These are phyloP conservation scores for Coemansia sp. DNA, from an alignment of 192 early-diverging fungal species.

Conservation along the genomic window DNA sequence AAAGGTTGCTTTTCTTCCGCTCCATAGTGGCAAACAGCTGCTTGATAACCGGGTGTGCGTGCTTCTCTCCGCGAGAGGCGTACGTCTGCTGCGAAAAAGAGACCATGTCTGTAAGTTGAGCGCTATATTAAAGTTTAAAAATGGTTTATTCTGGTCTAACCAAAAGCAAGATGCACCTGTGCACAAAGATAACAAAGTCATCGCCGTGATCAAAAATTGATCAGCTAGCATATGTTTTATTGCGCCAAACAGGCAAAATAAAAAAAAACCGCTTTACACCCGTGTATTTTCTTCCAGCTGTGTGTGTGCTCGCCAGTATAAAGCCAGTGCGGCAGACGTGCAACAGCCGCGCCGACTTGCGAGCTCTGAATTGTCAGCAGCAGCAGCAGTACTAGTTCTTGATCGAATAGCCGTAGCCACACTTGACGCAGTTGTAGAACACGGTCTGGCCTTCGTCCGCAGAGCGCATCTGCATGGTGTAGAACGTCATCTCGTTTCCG, in stretches of 20 bases:
- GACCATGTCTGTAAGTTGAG: constrained; percentile 16
- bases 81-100: constrained; percentile 60
- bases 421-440: constrained; percentile 96
- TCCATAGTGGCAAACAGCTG: constrained; percentile 82
- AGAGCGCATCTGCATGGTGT: constrained; percentile 95
- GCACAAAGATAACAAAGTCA: too few relatives aligned
- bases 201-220: too few relatives aligned
- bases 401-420: constrained; percentile 72
- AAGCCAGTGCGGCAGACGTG: too few relatives aligned
- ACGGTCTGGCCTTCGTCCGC: constrained; percentile 99
- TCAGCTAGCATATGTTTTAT: too few relatives aligned
- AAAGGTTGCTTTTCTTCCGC: constrained; percentile 88
- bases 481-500: constrained; percentile 89
- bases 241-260: too few relatives aligned
- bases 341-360: too few relatives aligned
- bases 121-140: neutral
- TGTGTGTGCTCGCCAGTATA: too few relatives aligned
- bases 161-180: neutral
- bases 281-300: too few relatives aligned
- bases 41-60: constrained; percentile 76
- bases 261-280: too few relatives aligned
- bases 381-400: constrained; percentile 30
- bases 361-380: too few relatives aligned
- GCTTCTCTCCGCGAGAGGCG: constrained; percentile 64
- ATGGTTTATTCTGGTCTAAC: neutral